Evolutionary conservation across 2,329 filamentous ascomycete species (phyloP), one percentile per base, ranked within the genome.

Genomic region (Blumeriella jaapii): DNA sequence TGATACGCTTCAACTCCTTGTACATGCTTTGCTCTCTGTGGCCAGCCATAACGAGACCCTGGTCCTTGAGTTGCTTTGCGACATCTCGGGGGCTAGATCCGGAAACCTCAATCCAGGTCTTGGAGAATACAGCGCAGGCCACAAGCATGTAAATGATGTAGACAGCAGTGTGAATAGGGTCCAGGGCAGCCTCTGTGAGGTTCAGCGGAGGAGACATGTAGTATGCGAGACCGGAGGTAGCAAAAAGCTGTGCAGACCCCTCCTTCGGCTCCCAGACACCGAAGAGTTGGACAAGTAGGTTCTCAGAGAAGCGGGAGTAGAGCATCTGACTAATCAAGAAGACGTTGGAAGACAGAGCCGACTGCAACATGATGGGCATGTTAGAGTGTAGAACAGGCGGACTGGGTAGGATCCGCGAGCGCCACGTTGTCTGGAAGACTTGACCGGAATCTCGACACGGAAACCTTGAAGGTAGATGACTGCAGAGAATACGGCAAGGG

Each of bases 311-410:
- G 62, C 89, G 87, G 45, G 84, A 93, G 78, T 93, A 96, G 50
- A 98, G 78, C 87, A 96, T 96, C 72, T 98, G 91, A 60, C 82
- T 91, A 68, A 98, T 86, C 48, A 98, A 71, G 78, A 98, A 98
- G 65, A 98, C 77, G 73, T 98, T 98, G 72, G 89, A 95, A 50
- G 85, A 94, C 51, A 98, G 77, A 52, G 91, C 91, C 30, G 89
- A 96, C 71, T 98, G 93, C 61, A 98, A 74, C 91, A 98, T 98
- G 67, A 98, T 98, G 59, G 91, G 91, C 93, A 98, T 98, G 81
- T 98, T 98, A 62, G 87, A 95, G 91, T 98, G 71, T 98, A 98
- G 78, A 98, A 98, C 41, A 98, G 83, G 58, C 93, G 89, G 62
- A 98, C 78, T 55, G 91, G 91, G 75, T 96, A 98, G 25, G 87